These are phyloP conservation scores for Daldinia caldariorum DNA, from an alignment of 495 filamentous ascomycete genomes.

Conservation along the genomic window DNA sequence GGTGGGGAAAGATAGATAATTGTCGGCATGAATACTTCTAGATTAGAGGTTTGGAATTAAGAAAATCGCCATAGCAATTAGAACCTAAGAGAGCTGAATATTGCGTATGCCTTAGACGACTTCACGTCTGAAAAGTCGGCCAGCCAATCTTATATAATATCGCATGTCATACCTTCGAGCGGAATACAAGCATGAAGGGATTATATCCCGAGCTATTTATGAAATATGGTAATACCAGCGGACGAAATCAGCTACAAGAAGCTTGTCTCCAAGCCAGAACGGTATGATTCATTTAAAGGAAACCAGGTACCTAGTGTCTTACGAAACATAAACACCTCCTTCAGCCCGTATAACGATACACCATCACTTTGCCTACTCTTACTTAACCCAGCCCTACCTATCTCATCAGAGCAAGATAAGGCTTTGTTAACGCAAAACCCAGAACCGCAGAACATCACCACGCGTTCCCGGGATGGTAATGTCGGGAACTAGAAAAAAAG, in stretches of 20 bases:
- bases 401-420: too few relatives aligned
- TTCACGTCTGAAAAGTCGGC: neutral
- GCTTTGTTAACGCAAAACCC: too few relatives aligned
- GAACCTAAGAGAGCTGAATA: neutral
- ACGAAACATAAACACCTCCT: neutral
- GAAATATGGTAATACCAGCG: neutral
- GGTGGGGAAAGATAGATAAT: neutral
- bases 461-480: too few relatives aligned
- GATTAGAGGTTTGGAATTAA: neutral
- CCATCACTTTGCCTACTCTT: neutral
- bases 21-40: neutral
- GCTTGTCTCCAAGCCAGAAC: neutral
- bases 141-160: neutral
- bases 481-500: too few relatives aligned
- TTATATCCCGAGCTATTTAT: neutral
- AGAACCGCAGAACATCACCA: too few relatives aligned
- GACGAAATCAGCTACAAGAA: neutral
- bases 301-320: neutral
- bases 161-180: neutral
- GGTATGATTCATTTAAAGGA: neutral
- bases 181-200: neutral
- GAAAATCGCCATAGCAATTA: neutral
- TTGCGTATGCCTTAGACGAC: neutral
- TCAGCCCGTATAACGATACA: neutral
- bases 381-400: too few relatives aligned